phyloP scores from a whole-genome alignment of 83 land plant species.

The Thuja plicata region DNA sequence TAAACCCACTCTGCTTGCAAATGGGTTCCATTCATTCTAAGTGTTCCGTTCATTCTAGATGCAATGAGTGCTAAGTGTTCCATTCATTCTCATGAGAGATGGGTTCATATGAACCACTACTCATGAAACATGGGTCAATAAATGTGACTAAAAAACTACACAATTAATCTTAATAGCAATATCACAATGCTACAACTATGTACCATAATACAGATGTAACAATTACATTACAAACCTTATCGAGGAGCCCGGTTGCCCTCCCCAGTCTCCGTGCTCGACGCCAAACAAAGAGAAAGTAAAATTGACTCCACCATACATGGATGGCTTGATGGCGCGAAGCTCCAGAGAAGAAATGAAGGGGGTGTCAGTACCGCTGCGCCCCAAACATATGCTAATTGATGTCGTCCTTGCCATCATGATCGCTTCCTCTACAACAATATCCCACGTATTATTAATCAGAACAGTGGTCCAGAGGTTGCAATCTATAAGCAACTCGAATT shows the following conservation, averaged over 20 bases:
- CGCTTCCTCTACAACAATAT: background rate
- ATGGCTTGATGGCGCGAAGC: constrained; percentile 16
- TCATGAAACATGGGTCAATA: too few relatives aligned
- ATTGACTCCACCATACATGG: constrained; percentile 12
- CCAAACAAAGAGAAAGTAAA: background rate
- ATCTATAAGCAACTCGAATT: constrained; percentile 32
- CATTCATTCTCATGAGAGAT: too few relatives aligned
- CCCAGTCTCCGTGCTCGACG: background rate
- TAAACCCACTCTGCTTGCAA: too few relatives aligned
- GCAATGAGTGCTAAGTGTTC: too few relatives aligned
- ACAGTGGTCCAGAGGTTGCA: constrained; percentile 12
- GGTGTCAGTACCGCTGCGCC: constrained; percentile 7
- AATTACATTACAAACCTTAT: background rate
- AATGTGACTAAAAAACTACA: too few relatives aligned
- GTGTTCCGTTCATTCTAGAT: too few relatives aligned
- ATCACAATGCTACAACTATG: too few relatives aligned
- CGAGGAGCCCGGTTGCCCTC: background rate
- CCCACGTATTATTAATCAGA: background rate
- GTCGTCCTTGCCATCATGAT: constrained; percentile 10
- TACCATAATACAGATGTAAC: too few relatives aligned
- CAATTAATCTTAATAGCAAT: too few relatives aligned
- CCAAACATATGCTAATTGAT: constrained; percentile 19
- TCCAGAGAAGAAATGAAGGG: constrained; percentile 36
- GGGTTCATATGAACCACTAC: too few relatives aligned
- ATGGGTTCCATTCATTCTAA: too few relatives aligned